phyloP scores from a whole-genome alignment of 176 grass and related monocot genomes.

The Thinopyrum elongatum region DNA sequence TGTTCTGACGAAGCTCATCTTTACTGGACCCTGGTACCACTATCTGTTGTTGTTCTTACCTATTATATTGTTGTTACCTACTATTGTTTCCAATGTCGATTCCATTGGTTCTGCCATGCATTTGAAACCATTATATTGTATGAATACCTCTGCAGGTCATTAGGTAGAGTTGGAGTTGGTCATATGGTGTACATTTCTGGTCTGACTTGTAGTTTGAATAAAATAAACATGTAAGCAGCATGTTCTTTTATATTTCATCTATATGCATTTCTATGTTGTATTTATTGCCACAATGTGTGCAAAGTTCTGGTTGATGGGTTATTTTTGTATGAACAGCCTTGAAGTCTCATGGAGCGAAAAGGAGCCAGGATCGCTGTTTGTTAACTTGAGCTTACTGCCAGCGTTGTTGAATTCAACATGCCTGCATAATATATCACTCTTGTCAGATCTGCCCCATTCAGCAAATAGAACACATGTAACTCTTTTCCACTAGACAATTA shows the following conservation, averaged over 20 bases:
- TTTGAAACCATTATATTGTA: constrained; percentile 30
- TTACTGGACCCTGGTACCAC: constrained; percentile 65
- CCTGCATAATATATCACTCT: constrained; percentile 69
- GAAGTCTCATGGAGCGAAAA: constrained; percentile 83
- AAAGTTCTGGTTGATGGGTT: constrained; percentile 18
- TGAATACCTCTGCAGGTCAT: constrained; percentile 66
- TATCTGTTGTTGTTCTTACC: constrained; percentile 24
- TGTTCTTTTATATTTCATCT: constrained; percentile 25
- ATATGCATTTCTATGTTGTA: neutral
- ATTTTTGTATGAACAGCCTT: constrained; percentile 49
- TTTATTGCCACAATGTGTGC: neutral
- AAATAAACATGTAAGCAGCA: constrained; percentile 55
- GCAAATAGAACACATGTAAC: constrained; percentile 68
- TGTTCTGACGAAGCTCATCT: constrained; percentile 64
- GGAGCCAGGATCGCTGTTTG: constrained; percentile 59
- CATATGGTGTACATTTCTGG: constrained; percentile 87
- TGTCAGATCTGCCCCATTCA: constrained; percentile 69
- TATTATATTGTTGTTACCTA: constrained; percentile 24
- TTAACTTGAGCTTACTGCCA: constrained; percentile 84
- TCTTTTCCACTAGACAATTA: neutral
- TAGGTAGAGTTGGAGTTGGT: constrained; percentile 76
- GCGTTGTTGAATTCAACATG: constrained; percentile 87
- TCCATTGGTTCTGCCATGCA: constrained; percentile 23
- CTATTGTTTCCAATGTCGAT: constrained; percentile 20
- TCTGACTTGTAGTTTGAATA: constrained; percentile 63